These are phyloP conservation scores for Cerioporus squamosus DNA, from an alignment of 1,284 basidiomycete species.

Conservation along the genomic window DNA sequence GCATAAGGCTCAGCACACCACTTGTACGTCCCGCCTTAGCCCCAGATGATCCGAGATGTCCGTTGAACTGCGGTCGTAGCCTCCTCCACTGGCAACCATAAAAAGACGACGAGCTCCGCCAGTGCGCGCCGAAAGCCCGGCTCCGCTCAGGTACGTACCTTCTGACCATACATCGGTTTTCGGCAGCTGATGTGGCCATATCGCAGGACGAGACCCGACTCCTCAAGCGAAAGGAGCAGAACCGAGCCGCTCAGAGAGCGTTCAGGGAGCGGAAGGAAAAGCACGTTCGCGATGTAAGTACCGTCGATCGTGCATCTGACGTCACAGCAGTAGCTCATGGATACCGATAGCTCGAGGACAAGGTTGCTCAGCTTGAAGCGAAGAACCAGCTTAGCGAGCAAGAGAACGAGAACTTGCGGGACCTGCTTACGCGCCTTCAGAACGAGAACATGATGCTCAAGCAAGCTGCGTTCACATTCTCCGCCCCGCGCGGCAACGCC, in stretches of 20 bases:
- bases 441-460: slow-evolving; percentile 78
- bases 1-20: slow-evolving; percentile 66
- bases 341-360: slow-evolving; percentile 73
- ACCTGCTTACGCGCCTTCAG: slow-evolving; percentile 77
- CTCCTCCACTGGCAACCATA: slow-evolving; percentile 9
- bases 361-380: slow-evolving; percentile 77
- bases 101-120: slow-evolving; percentile 33
- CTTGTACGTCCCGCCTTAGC: slow-evolving; percentile 20
- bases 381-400: slow-evolving; percentile 68
- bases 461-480: slow-evolving; percentile 75
- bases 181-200: neutral
- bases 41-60: slow-evolving; percentile 2
- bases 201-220: slow-evolving; percentile 71
- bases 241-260: slow-evolving; percentile 83
- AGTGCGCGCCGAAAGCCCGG: slow-evolving; percentile 47
- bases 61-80: slow-evolving; percentile 17
- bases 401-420: slow-evolving; percentile 81
- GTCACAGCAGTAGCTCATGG: slow-evolving; percentile 1
- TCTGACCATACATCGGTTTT: neutral
- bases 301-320: neutral
- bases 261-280: slow-evolving; percentile 89
- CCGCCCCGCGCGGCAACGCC: slow-evolving; percentile 53
- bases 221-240: slow-evolving; percentile 86
- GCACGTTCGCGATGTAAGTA: slow-evolving; percentile 84
- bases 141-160: slow-evolving; percentile 33